A percentile compares a stretch with the other conserved stretches of the same genome.
These are phyloP conservation scores for Thermomucor indicae-seudaticae DNA, from an alignment of 371 early-diverging fungal genomes.

Conservation along the genomic window DNA sequence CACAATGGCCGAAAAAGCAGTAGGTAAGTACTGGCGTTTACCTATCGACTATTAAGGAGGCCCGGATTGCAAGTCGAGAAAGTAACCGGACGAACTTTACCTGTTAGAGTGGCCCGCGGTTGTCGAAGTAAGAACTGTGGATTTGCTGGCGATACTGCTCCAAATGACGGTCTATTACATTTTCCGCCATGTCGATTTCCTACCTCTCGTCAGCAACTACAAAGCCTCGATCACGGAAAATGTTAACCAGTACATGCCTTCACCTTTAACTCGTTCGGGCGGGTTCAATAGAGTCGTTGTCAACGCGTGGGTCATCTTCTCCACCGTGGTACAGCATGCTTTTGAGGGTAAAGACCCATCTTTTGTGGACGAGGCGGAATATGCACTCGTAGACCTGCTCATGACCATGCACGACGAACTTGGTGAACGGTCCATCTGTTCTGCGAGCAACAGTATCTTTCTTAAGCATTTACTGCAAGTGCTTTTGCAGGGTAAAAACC, in stretches of 20 bases:
- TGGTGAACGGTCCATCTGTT: conserved; percentile 64
- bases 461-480: no score
- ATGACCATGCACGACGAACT: conserved; percentile 58
- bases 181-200: conserved; percentile 45
- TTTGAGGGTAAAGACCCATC: neutral
- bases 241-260: conserved; percentile 36
- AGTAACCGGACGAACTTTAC: no score
- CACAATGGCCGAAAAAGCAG: conserved; percentile 1
- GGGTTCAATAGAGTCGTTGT: conserved; percentile 26
- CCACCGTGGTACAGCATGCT: conserved; percentile 12
- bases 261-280: conserved; percentile 20
- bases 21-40: conserved; percentile 3
- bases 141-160: conserved; percentile 9
- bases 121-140: conserved; percentile 2
- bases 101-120: conserved; percentile 4
- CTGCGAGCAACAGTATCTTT: conserved; percentile 53
- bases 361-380: neutral
- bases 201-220: conserved; percentile 43
- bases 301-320: conserved; percentile 29
- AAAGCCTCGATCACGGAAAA: conserved; percentile 16
- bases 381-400: conserved; percentile 38
- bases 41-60: neutral
- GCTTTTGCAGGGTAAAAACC: no score
- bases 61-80: neutral
- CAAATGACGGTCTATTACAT: conserved; percentile 32